Percentiles rank a stretch among this genome's conserved stretches.
Evolutionary conservation across 2,329 filamentous ascomycete species (phyloP).

Genomic region (Fusarium oligoseptatum): DNA sequence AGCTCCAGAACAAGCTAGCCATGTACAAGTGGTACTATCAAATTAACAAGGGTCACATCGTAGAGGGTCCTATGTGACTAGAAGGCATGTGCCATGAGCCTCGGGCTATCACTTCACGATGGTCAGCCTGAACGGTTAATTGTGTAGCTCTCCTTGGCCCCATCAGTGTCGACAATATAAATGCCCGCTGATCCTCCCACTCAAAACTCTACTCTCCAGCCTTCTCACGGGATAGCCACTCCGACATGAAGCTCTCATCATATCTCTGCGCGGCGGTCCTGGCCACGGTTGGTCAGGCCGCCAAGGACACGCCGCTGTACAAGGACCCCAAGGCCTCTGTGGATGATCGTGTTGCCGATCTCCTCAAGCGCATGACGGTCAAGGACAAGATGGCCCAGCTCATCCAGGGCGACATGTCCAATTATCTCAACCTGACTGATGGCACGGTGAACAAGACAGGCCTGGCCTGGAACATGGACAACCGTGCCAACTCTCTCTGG

Average conservation of each 20-base stretch:
- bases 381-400: conserved; percentile 80
- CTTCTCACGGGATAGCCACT: conserved; percentile 11
- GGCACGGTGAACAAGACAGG: conserved; percentile 77
- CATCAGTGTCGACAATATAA: conserved; percentile 21
- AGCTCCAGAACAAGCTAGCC: background rate
- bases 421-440: conserved; percentile 78
- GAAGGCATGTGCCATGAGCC: conserved; percentile 10
- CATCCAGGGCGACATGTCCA: conserved; percentile 77
- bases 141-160: conserved; percentile 11
- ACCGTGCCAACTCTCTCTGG: conserved; percentile 78
- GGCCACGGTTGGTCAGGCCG: conserved; percentile 42
- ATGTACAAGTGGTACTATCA: background rate
- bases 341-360: conserved; percentile 74
- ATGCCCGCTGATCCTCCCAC: conserved; percentile 29
- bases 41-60: background rate
- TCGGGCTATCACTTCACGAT: conserved; percentile 17
- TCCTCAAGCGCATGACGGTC: conserved; percentile 79
- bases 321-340: conserved; percentile 73
- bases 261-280: conserved; percentile 42
- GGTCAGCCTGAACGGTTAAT: conserved; percentile 39
- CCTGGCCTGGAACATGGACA: conserved; percentile 74
- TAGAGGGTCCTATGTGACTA: conserved; percentile 9
- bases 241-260: conserved; percentile 49
- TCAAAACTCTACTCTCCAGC: background rate
- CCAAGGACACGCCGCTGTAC: conserved; percentile 62